Percentiles rank a stretch among this genome's conserved stretches.
These are phyloP conservation scores for Marchantia paleacea DNA, from an alignment of 225 moss, liverwort and hornwort genomes.

Conservation along the genomic window DNA sequence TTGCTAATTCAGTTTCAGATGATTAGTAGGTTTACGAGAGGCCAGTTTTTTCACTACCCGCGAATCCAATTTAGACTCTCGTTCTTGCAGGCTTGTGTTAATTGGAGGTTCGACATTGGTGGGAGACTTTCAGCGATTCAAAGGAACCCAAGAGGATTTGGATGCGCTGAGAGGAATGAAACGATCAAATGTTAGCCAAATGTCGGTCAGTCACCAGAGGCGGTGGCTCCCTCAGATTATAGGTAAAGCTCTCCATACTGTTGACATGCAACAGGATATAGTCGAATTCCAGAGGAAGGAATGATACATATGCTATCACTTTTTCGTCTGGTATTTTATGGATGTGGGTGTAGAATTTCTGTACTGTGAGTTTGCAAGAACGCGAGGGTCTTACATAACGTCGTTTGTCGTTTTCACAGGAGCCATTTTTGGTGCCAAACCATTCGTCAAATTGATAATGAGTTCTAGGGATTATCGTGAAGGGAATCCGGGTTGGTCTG, in stretches of 20 bases:
- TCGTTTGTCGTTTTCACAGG: constrained; percentile 2
- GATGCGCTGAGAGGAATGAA: constrained; percentile 22
- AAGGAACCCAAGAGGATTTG: constrained; percentile 22
- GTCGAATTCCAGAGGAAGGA: no score
- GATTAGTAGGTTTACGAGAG: no score
- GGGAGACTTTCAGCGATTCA: constrained; percentile 29
- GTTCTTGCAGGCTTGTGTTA: constrained; percentile 19
- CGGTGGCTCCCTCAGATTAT: constrained; percentile 21
- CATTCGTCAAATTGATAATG: constrained; percentile 8
- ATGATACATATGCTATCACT: no score
- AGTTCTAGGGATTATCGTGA: constrained; percentile 25
- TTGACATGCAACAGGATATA: not conserved
- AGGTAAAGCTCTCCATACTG: not conserved
- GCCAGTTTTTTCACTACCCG: not conserved
- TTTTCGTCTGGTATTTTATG: no score
- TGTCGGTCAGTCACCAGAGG: constrained; percentile 18
- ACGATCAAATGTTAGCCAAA: constrained; percentile 21
- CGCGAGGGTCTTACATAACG: no score
- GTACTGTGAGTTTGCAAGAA: not conserved
- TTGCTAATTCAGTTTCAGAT: no score
- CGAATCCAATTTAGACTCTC: not conserved
- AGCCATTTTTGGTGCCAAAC: constrained; percentile 9
- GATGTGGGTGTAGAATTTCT: no score
- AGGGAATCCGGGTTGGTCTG: constrained; percentile 25
- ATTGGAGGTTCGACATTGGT: constrained; percentile 12